A percentile compares a stretch with the other conserved stretches of the same genome.
These are phyloP conservation scores for Isabelozyma heimii DNA, from an alignment of 805 yeast species.

Conservation along the genomic window DNA sequence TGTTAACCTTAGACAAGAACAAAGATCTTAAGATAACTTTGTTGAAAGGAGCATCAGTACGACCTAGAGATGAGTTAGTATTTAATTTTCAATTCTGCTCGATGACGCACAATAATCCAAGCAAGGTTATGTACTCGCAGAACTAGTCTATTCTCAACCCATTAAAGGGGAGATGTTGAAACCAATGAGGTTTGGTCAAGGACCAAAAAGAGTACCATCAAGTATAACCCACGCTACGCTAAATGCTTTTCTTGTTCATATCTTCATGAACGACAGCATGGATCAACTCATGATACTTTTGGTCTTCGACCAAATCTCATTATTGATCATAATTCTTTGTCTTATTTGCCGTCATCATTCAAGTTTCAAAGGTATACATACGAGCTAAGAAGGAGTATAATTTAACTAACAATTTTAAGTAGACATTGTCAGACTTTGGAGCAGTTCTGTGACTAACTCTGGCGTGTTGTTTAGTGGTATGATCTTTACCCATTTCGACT, in stretches of 20 bases:
- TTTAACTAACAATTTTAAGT: slow-evolving; percentile 97
- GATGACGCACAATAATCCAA: slow-evolving; percentile 32
- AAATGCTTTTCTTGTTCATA: slow-evolving; percentile 6
- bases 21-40: slow-evolving; percentile 90
- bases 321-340: neutral
- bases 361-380: slow-evolving; percentile 51
- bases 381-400: slow-evolving; percentile 99
- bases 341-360: neutral
- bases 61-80: slow-evolving; percentile 60
- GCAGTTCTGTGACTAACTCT: slow-evolving; percentile 96
- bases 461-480: slow-evolving; percentile 92
- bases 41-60: slow-evolving; percentile 99
- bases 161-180: neutral
- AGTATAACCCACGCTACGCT: neutral
- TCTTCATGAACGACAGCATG: slow-evolving; percentile 7
- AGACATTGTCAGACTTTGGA: slow-evolving; percentile 99
- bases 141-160: slow-evolving; percentile 8
- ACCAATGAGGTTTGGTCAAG: neutral
- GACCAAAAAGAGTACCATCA: neutral
- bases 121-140: slow-evolving; percentile 35
- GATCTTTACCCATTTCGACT: slow-evolving; percentile 90
- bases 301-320: neutral
- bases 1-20: slow-evolving; percentile 97
- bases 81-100: slow-evolving; percentile 38
- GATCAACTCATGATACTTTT: neutral